Evolutionary conservation across 2,329 filamentous ascomycete species (phyloP).

Genomic region (Sphaerostilbella broomeana): DNA sequence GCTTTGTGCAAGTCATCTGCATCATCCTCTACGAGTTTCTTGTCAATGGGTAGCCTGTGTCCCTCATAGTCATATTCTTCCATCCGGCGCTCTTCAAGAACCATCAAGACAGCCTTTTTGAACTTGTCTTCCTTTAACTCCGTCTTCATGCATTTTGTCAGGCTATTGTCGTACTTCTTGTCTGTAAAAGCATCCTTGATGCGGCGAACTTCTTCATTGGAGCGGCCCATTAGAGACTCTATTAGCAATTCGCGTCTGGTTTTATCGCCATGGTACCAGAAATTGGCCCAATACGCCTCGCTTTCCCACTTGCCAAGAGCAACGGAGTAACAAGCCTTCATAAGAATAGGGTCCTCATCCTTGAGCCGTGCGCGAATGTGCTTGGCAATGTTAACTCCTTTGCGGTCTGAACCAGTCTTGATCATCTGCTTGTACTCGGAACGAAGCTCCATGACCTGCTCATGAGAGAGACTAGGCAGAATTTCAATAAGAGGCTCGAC

Average conservation of each 20-base stretch:
- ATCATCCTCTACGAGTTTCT: slow-evolving; percentile 59
- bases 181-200: slow-evolving; percentile 89
- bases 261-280: slow-evolving; percentile 88
- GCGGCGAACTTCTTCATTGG: slow-evolving; percentile 75
- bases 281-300: slow-evolving; percentile 97
- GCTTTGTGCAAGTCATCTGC: slow-evolving; percentile 62
- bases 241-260: slow-evolving; percentile 84
- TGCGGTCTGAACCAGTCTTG: slow-evolving; percentile 65
- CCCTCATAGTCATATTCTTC: slow-evolving; percentile 68
- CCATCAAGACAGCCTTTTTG: slow-evolving; percentile 76
- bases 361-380: slow-evolving; percentile 74
- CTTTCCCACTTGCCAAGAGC: slow-evolving; percentile 86
- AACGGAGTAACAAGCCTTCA: slow-evolving; percentile 86
- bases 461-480: slow-evolving; percentile 74
- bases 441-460: slow-evolving; percentile 82
- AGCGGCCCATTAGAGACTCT: slow-evolving; percentile 83
- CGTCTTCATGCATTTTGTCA: slow-evolving; percentile 80
- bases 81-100: slow-evolving; percentile 76
- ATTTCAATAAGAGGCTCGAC: slow-evolving; percentile 71
- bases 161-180: slow-evolving; percentile 79
- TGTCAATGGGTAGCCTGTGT: slow-evolving; percentile 49
- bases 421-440: slow-evolving; percentile 84
- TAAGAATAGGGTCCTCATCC: slow-evolving; percentile 66
- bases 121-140: slow-evolving; percentile 97
- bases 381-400: slow-evolving; percentile 78